Evolutionary conservation across 2,329 filamentous ascomycete species (phyloP).

Genomic region (Paramyrothecium roridum): DNA sequence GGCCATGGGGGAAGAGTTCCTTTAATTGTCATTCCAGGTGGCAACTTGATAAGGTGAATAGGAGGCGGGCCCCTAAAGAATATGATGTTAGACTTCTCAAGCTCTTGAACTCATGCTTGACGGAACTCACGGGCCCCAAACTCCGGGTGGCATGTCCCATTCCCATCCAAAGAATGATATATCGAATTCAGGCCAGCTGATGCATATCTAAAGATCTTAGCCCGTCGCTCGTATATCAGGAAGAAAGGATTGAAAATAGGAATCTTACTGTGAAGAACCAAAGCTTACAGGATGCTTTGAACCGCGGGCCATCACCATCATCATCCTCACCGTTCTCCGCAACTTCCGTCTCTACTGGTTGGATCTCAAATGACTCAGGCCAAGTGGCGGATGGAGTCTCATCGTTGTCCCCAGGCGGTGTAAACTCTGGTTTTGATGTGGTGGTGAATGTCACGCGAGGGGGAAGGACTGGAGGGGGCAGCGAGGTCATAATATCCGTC

Average conservation of each 20-base stretch:
- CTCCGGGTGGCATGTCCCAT: neutral
- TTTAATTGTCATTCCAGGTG: neutral
- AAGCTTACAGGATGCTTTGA: neutral
- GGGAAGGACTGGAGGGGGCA: neutral
- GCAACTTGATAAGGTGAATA: neutral
- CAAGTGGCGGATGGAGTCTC: neutral
- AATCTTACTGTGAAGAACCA: neutral
- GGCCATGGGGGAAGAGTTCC: neutral
- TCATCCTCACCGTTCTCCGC: neutral
- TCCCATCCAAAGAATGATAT: neutral
- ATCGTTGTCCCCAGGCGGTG: neutral
- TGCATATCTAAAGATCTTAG: neutral
- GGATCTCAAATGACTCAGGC: neutral
- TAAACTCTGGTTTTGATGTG: neutral
- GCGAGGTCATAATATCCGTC: neutral
- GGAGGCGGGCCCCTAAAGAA: neutral
- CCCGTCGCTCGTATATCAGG: too few relatives aligned
- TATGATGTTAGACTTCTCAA: neutral
- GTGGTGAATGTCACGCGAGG: neutral
- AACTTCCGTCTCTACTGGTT: neutral
- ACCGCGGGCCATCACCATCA: neutral
- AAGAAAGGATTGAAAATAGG: too few relatives aligned
- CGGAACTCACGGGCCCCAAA: neutral
- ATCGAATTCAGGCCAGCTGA: neutral
- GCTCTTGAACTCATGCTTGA: too few relatives aligned